Evolutionary conservation across 208 protist genomes (phyloP).

Genomic region (Leptomonas pyrrhocoris): DNA sequence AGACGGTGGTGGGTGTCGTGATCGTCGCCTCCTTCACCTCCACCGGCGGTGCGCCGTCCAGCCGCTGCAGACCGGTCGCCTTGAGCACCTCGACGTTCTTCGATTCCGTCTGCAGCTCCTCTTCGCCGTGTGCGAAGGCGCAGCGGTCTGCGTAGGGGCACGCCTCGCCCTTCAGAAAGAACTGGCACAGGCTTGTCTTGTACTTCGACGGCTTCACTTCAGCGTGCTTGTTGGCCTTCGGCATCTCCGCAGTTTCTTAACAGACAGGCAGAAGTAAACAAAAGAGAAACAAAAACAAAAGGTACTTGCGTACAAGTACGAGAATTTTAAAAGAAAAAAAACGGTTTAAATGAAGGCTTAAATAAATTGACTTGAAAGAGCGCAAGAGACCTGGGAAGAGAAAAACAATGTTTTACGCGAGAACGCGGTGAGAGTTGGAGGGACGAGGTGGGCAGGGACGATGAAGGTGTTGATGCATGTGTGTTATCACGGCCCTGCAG

Average conservation of each 20-base stretch:
- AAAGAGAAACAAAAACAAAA: conserved; percentile 5
- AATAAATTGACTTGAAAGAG: conserved; percentile 13
- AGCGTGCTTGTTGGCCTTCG: conserved; percentile 48
- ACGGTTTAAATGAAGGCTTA: background rate
- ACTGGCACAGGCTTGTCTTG: conserved; percentile 82
- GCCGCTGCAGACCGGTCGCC: conserved; percentile 66
- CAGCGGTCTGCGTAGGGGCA: conserved; percentile 78
- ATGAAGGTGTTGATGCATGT: too few species aligned
- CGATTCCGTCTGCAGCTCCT: conserved; percentile 75
- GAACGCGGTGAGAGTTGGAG: too few species aligned
- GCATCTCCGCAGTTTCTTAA: conserved; percentile 18
- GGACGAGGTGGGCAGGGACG: too few species aligned
- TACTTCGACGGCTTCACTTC: conserved; percentile 90
- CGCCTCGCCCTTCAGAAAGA: conserved; percentile 54
- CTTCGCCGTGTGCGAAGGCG: conserved; percentile 83
- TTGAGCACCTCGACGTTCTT: conserved; percentile 70
- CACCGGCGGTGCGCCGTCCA: conserved; percentile 36
- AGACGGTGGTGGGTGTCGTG: conserved; percentile 21
- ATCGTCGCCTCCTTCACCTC: conserved; percentile 7
- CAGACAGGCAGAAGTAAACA: background rate
- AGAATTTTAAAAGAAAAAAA: conserved; percentile 19
- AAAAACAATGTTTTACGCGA: too few species aligned
- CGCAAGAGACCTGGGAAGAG: conserved; percentile 6
- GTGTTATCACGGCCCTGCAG: too few species aligned
- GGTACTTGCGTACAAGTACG: conserved; percentile 7